Evolutionary conservation across 2,329 filamentous ascomycete species (phyloP).

Genomic region (Diaporthe sp.): DNA sequence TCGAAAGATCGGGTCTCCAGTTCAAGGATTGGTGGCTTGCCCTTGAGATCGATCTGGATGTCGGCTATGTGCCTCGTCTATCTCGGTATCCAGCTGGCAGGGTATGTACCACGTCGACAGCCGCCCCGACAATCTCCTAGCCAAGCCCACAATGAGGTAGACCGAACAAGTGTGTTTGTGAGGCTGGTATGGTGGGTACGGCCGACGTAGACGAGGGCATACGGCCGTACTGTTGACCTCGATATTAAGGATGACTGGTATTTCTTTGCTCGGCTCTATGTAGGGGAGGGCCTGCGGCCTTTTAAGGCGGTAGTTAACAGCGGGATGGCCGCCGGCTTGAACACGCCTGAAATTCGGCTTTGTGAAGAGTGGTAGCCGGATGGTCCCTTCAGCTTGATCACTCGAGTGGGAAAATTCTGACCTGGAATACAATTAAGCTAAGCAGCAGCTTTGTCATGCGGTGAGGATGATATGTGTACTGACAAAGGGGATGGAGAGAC

Average conservation of each 20-base stretch:
- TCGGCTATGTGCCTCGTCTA: conserved; percentile 19
- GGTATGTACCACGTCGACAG: conserved; percentile 26
- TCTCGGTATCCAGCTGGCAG: conserved; percentile 30
- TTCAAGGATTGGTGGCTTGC: not conserved
- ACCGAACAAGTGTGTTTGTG: not conserved
- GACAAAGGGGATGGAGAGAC: not conserved
- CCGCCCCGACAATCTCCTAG: conserved; percentile 13
- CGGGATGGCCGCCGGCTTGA: not conserved
- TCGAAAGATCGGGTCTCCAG: not conserved
- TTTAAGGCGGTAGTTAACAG: not conserved
- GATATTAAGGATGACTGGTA: not conserved
- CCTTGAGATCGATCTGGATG: conserved; percentile 20
- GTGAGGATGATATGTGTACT: not conserved
- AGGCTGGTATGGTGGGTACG: conserved; percentile 9
- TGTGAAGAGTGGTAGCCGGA: not conserved
- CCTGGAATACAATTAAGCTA: not conserved
- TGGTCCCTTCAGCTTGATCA: not conserved
- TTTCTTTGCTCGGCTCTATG: not conserved
- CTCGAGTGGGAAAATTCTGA: not conserved
- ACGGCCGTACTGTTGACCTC: conserved; percentile 23
- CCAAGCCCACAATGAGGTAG: conserved; percentile 4
- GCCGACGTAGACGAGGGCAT: not conserved
- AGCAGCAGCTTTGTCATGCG: not conserved
- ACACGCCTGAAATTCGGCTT: not conserved
- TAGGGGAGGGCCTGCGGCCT: not conserved